Evolutionary conservation across 257 asterid species (phyloP).

Genomic region (Plectranthus barbatus): DNA sequence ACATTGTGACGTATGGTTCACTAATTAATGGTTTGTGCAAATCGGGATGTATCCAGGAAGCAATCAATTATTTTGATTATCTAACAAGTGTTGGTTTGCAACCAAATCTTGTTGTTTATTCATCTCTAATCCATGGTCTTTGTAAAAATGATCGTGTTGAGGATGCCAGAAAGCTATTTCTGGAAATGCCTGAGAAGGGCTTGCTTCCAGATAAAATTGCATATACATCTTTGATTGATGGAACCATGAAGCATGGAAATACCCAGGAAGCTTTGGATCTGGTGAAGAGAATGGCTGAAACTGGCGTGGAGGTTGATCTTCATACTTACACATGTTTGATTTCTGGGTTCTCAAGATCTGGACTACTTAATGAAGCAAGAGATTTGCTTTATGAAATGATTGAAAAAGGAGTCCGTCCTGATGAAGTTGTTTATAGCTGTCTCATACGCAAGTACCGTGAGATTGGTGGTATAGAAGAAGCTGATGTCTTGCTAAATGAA

Average conservation of each 20-base stretch:
- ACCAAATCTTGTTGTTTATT: slow-evolving; percentile 64
- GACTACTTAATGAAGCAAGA: slow-evolving; percentile 56
- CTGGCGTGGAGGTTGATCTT: slow-evolving; percentile 68
- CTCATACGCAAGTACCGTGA: slow-evolving; percentile 60
- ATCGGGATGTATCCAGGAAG: slow-evolving; percentile 63
- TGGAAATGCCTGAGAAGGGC: slow-evolving; percentile 58
- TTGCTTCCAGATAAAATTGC: slow-evolving; percentile 58
- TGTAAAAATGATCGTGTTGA: slow-evolving; percentile 47
- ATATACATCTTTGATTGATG: slow-evolving; percentile 64
- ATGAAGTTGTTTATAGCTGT: slow-evolving; percentile 63
- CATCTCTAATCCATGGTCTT: slow-evolving; percentile 69
- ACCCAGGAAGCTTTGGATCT: slow-evolving; percentile 59
- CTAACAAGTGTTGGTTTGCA: slow-evolving; percentile 46
- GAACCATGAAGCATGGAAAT: slow-evolving; percentile 59
- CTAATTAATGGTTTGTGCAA: slow-evolving; percentile 69
- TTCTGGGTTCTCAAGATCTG: slow-evolving; percentile 60
- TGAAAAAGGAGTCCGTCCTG: slow-evolving; percentile 60
- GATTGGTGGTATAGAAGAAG: slow-evolving; percentile 55
- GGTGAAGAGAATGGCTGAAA: slow-evolving; percentile 47
- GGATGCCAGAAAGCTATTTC: slow-evolving; percentile 55
- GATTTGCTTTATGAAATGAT: slow-evolving; percentile 65
- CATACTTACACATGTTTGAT: slow-evolving; percentile 69
- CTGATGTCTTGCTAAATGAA: slow-evolving; percentile 47
- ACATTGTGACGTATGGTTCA: slow-evolving; percentile 53
- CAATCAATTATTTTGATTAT: slow-evolving; percentile 38